phyloP scores from a whole-genome alignment of 2,329 filamentous ascomycete species.

The Karstenula rhodostoma region DNA sequence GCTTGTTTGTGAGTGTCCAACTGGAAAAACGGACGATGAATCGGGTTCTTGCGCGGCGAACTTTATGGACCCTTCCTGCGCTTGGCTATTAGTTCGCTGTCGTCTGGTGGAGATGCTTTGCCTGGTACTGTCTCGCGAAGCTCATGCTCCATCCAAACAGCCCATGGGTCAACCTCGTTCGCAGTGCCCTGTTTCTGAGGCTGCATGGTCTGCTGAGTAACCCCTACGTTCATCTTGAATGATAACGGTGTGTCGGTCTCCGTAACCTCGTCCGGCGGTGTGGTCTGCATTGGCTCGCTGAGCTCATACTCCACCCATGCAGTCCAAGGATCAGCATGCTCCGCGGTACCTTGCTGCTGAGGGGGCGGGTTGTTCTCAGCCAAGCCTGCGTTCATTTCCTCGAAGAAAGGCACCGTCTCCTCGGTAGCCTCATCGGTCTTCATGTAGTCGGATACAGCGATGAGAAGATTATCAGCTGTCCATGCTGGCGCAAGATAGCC shows the following conservation, averaged over 20 bases:
- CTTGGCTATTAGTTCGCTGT: background rate
- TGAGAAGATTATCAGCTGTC: constrained; percentile 45
- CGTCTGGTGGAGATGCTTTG: background rate
- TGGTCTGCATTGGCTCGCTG: constrained; percentile 20
- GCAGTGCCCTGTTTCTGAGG: background rate
- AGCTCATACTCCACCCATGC: constrained; percentile 41
- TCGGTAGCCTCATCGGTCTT: constrained; percentile 17
- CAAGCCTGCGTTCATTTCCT: background rate
- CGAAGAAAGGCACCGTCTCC: background rate
- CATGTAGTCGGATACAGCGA: constrained; percentile 39
- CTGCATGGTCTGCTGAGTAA: background rate
- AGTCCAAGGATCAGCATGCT: constrained; percentile 32
- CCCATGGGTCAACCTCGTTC: constrained; percentile 32
- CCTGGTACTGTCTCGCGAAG: constrained; percentile 27
- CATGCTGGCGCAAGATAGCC: constrained; percentile 34
- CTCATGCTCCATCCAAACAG: constrained; percentile 39
- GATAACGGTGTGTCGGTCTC: background rate
- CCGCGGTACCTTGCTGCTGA: background rate
- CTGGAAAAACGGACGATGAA: background rate
- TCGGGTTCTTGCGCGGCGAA: background rate
- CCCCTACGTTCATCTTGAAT: background rate
- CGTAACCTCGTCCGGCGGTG: background rate
- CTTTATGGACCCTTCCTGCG: background rate
- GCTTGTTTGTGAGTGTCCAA: background rate
- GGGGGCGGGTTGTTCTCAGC: background rate